Percentiles rank a stretch among this genome's conserved stretches.
These are phyloP conservation scores for Chenopodium quinoa DNA, from an alignment of 148 eudicot genomes.

Conservation along the genomic window DNA sequence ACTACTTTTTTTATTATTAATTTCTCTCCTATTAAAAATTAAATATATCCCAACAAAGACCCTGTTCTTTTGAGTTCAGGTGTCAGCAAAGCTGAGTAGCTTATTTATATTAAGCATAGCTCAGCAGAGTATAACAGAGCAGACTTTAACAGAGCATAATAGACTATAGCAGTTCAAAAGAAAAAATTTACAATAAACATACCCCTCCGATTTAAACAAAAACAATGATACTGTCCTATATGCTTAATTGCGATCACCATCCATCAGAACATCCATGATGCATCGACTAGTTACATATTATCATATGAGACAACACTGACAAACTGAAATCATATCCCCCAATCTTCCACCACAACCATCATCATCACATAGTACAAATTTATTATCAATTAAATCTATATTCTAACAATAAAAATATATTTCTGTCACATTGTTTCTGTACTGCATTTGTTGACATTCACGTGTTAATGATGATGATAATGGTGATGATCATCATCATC, in stretches of 20 bases:
- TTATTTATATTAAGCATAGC: too few species aligned
- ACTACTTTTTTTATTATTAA: too few species aligned
- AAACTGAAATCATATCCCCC: constrained; percentile 4
- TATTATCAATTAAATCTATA: background rate
- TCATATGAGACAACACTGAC: constrained; percentile 9
- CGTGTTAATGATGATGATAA: background rate
- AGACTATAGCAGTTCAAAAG: too few species aligned
- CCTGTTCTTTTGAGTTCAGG: too few species aligned
- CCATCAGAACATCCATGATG: background rate
- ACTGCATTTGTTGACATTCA: background rate
- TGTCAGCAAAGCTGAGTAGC: too few species aligned
- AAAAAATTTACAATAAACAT: too few species aligned
- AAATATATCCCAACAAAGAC: too few species aligned
- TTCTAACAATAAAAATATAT: background rate
- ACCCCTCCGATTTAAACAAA: too few species aligned
- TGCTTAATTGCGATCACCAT: background rate
- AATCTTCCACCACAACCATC: background rate
- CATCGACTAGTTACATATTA: background rate
- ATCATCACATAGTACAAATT: background rate
- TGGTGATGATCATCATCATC: background rate
- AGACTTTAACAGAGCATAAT: too few species aligned
- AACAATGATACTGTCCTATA: too few species aligned
- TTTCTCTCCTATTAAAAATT: too few species aligned
- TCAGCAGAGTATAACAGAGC: too few species aligned
- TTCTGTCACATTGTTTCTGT: background rate